Evolutionary conservation across 108 stramenopile species (phyloP).

Genomic region (Cyclotella baltica): DNA sequence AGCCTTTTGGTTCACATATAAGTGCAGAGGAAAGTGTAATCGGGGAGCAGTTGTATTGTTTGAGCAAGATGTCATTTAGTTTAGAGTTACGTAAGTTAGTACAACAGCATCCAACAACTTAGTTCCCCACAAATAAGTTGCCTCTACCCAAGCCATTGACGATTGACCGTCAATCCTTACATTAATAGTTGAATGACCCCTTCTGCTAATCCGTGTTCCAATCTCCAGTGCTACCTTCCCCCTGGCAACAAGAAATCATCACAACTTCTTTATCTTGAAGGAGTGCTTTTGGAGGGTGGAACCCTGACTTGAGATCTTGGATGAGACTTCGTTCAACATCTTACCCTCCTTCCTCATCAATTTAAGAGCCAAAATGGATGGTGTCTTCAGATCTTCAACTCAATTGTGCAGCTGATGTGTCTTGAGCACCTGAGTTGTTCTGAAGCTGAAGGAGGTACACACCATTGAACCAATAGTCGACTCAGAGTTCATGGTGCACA

Average conservation of each 20-base stretch:
- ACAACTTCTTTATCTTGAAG: background rate
- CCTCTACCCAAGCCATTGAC: conserved; percentile 4
- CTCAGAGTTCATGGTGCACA: background rate
- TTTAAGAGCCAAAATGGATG: conserved; percentile 16
- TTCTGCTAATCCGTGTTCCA: background rate
- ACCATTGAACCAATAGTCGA: background rate
- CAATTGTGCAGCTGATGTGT: background rate
- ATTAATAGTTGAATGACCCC: background rate
- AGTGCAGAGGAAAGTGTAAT: background rate
- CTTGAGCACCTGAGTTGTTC: background rate
- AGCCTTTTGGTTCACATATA: background rate
- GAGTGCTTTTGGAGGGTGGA: background rate
- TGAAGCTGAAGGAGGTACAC: background rate
- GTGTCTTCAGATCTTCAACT: conserved; percentile 3
- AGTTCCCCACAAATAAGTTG: background rate
- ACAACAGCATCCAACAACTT: background rate
- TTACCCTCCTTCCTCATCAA: conserved; percentile 9
- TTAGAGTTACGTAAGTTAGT: background rate
- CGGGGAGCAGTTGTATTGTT: background rate
- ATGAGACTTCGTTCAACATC: background rate
- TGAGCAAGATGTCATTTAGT: too few relatives aligned
- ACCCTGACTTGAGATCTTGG: background rate
- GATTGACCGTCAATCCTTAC: background rate
- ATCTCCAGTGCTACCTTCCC: background rate
- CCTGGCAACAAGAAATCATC: conserved; percentile 9